phyloP scores from a whole-genome alignment of 768 basidiomycete species.

The Hygrocybe coccinea region DNA sequence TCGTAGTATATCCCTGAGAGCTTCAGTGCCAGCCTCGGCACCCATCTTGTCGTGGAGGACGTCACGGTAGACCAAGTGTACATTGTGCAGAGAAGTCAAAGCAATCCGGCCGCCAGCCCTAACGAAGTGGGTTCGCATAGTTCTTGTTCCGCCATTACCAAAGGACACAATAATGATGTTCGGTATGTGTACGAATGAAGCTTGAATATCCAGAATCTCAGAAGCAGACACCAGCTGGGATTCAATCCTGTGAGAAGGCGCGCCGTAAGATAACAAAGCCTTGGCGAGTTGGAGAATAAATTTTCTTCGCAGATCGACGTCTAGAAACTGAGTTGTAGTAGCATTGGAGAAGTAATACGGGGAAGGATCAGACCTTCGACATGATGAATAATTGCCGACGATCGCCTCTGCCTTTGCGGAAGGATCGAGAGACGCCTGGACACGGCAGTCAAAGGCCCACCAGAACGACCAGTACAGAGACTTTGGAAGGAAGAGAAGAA shows the following conservation, averaged over 20 bases:
- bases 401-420: slow-evolving; percentile 16
- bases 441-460: neutral
- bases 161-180: slow-evolving; percentile 78
- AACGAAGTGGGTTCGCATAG: slow-evolving; percentile 81
- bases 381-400: slow-evolving; percentile 39
- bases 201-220: slow-evolving; percentile 68
- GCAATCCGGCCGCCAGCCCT: slow-evolving; percentile 77
- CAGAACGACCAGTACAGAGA: neutral
- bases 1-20: slow-evolving; percentile 58
- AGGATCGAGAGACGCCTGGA: neutral
- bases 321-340: slow-evolving; percentile 23
- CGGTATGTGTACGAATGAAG: slow-evolving; percentile 80
- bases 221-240: slow-evolving; percentile 81
- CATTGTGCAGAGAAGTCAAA: slow-evolving; percentile 73
- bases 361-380: slow-evolving; percentile 37
- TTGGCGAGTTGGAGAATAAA: slow-evolving; percentile 86
- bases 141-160: slow-evolving; percentile 62
- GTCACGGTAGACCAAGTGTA: slow-evolving; percentile 79
- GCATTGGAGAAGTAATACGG: neutral
- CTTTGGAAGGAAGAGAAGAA: neutral
- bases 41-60: slow-evolving; percentile 81
- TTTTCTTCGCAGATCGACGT: slow-evolving; percentile 47
- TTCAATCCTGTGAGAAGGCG: slow-evolving; percentile 92
- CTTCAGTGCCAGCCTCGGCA: slow-evolving; percentile 64
- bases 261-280: slow-evolving; percentile 85